Base-by-base conservation (phyloP, 2,329 filamentous ascomycete genomes). In the Sporothrix euskadiensis region DNA sequence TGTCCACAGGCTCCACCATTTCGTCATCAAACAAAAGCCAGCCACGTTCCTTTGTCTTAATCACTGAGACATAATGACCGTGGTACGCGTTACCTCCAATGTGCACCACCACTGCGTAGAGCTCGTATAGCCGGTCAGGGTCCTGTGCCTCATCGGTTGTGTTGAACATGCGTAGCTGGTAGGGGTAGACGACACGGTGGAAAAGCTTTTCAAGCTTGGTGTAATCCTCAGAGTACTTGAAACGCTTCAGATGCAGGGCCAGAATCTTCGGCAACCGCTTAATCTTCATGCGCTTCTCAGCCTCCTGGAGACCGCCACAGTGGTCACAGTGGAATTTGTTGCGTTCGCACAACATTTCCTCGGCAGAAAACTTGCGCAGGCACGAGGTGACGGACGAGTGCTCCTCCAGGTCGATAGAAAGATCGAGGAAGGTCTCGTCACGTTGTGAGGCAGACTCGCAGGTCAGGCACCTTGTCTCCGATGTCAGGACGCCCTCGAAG, bases 321-420 rank as follows among this genome's bases (percentile, higher is more conserved):
- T 94, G 94, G 81, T 99, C 96, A 83, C 96, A 99, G 80, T 99
- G 95, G 77, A 99, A 99, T 80, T 99, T 99, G 85, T 99, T 98
- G 75, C 94, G 89, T 83, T 99, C 96, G 80, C 96, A 98, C 73
- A 99, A 87, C 94, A 98, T 98, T 82, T 99, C 96, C 79, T 98
- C 96, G 63, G 96, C 94, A 0, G 96, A 99, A 79, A 99, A 99
- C 79, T 98, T 97, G 74, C 93, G 89, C 76, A 99, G 83, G 80
- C 96, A 99, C 35, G 96, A 95, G 2, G 96, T 98, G 3, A 99
- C 96, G 0, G 96, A 99, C 0, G 94, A 94, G 80, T 98, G 94
- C 79, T 98, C 91, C 77, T 97, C 94, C 14, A 99, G 85, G 81
- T 99, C 96, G 72, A 99, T 97, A 0, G 96, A 98, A 26, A 99